Evolutionary conservation across 371 early-diverging fungal species (phyloP).

Genomic region (Syncephalastrum racemosum): DNA sequence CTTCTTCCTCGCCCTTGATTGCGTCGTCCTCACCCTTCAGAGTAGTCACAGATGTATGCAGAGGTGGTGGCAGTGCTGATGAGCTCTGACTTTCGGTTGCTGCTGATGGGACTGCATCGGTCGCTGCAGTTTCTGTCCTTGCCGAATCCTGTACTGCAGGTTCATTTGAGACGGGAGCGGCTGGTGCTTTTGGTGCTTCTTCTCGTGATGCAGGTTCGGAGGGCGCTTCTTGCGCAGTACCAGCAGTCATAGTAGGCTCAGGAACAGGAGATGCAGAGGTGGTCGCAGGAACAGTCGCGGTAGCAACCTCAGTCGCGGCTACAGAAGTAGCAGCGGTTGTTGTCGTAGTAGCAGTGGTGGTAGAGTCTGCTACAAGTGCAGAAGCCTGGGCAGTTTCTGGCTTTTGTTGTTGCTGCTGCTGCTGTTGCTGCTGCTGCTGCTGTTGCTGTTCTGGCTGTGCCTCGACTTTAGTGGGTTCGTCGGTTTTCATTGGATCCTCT

Average conservation of each 20-base stretch:
- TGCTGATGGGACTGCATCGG: background rate
- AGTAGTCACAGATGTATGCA: background rate
- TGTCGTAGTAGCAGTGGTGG: too few species aligned
- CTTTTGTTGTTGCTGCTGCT: constrained; percentile 1
- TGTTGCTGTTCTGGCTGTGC: background rate
- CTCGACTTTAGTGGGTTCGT: too few species aligned
- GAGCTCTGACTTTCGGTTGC: background rate
- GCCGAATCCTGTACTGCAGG: too few species aligned
- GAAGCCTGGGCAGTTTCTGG: too few species aligned
- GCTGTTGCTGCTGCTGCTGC: background rate
- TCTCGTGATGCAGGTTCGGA: background rate
- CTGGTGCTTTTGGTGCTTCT: background rate
- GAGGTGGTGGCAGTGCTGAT: constrained; percentile 7
- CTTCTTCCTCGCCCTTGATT: constrained; percentile 22
- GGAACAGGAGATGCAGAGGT: too few species aligned
- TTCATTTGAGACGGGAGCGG: background rate
- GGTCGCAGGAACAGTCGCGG: too few species aligned
- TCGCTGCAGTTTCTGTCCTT: background rate
- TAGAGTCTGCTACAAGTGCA: too few species aligned
- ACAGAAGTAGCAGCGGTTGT: too few species aligned
- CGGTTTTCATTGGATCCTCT: background rate
- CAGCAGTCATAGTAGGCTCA: too few species aligned
- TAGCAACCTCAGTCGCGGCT: too few species aligned
- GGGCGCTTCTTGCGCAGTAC: too few species aligned
- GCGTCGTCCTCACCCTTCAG: background rate